Conservation (phyloP, 371 early-diverging fungal species). For the Rhizomucor miehei region DNA sequence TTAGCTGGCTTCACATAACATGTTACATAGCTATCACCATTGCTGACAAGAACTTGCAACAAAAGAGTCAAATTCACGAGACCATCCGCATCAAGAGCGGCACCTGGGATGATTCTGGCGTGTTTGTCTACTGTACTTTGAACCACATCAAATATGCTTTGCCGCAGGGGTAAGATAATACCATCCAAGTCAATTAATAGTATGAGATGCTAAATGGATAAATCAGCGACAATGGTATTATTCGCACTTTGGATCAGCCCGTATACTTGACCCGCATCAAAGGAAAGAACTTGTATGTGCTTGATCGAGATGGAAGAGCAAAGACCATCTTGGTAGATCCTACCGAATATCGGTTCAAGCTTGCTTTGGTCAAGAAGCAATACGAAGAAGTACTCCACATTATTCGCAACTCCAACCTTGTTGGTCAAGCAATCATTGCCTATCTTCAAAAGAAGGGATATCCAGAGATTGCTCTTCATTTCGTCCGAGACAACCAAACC, state of each 20-base stretch:
- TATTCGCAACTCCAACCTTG: constrained; percentile 92
- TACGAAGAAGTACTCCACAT: constrained; percentile 92
- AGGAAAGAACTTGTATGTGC: constrained; percentile 77
- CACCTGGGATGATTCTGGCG: constrained; percentile 90
- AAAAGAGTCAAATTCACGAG: constrained; percentile 88
- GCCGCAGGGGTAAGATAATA: constrained; percentile 84
- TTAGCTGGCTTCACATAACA: neutral
- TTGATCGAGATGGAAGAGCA: constrained; percentile 88
- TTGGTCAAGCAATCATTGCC: constrained; percentile 97
- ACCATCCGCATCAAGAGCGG: constrained; percentile 97
- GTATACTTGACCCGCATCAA: constrained; percentile 87
- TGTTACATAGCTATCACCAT: constrained; percentile 71
- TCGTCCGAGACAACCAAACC: constrained; percentile 93
- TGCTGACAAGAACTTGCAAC: constrained; percentile 83
- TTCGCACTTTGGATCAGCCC: constrained; percentile 94
- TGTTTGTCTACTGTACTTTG: constrained; percentile 95
- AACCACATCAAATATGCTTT: constrained; percentile 99
- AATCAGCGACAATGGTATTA: constrained; percentile 94
- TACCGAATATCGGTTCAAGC: constrained; percentile 97
- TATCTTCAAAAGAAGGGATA: constrained; percentile 98
- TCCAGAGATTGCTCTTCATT: constrained; percentile 97
- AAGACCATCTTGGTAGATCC: constrained; percentile 89
- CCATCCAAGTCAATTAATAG: neutral
- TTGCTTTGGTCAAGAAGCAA: constrained; percentile 86
- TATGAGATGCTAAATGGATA: too few relatives aligned